Percentiles rank a stretch among this genome's conserved stretches.
These are phyloP conservation scores for Lactuca sativa DNA, from an alignment of 129 eudicot species.

Conservation along the genomic window DNA sequence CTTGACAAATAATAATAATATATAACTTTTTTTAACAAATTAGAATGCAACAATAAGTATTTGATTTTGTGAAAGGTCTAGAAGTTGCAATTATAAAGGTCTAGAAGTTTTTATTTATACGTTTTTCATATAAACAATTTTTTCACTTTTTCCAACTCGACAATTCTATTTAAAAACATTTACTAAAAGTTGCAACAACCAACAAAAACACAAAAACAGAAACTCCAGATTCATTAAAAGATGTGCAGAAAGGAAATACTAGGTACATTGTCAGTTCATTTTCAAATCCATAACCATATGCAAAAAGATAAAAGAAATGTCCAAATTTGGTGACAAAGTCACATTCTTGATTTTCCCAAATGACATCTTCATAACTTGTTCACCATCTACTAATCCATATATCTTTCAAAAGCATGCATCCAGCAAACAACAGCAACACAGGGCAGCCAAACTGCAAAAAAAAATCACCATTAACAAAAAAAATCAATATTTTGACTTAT, in stretches of 20 bases:
- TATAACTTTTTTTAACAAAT: too few relatives aligned
- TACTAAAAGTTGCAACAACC: not conserved
- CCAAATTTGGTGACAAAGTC: slow-evolving; percentile 24
- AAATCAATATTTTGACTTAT: slow-evolving; percentile 15
- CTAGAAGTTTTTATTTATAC: too few relatives aligned
- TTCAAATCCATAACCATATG: slow-evolving; percentile 25
- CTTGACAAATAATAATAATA: too few relatives aligned
- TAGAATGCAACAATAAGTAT: too few relatives aligned
- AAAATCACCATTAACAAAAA: slow-evolving; percentile 15
- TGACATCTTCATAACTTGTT: slow-evolving; percentile 29
- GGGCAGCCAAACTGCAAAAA: slow-evolving; percentile 39
- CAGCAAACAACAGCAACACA: slow-evolving; percentile 41
- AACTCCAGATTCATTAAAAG: slow-evolving; percentile 16
- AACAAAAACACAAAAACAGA: not conserved
- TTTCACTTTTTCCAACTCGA: not conserved
- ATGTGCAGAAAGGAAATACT: slow-evolving; percentile 18
- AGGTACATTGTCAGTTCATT: slow-evolving; percentile 22
- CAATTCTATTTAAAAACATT: not conserved
- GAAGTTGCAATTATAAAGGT: too few relatives aligned
- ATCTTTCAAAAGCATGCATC: slow-evolving; percentile 40
- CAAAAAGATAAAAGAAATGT: slow-evolving; percentile 27
- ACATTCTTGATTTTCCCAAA: slow-evolving; percentile 9
- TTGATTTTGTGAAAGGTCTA: too few relatives aligned
- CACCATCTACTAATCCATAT: slow-evolving; percentile 17
- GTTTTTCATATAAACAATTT: too few relatives aligned